Evolutionary conservation across 202 grass and related monocot species (phyloP).

Genomic region (Schoenoplectus tabernaemontani): DNA sequence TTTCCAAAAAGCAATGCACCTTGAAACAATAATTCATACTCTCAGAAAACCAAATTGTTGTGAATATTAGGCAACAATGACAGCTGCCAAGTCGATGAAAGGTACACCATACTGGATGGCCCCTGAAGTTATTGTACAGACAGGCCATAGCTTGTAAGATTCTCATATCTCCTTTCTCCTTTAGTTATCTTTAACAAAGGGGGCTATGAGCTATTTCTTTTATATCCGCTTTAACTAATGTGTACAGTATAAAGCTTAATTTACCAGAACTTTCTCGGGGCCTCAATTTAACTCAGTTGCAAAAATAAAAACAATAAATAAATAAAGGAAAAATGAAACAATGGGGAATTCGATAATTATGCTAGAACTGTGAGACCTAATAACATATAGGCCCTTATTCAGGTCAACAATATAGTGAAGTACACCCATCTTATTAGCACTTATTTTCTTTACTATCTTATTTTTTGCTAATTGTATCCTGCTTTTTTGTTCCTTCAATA

Average conservation of each 20-base stretch:
- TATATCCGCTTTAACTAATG: not conserved
- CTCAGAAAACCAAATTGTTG: not conserved
- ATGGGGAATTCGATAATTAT: not conserved
- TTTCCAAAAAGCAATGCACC: not conserved
- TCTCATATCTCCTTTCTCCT: conserved; percentile 1
- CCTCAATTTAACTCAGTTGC: not conserved
- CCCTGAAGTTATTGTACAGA: conserved; percentile 96
- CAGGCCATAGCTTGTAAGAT: conserved; percentile 92
- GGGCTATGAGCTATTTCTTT: not conserved
- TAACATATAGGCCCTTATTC: not conserved
- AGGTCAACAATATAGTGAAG: not conserved
- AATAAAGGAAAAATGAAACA: not conserved
- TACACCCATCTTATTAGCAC: conserved; percentile 8
- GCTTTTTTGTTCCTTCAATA: conserved; percentile 21
- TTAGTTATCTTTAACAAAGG: not conserved
- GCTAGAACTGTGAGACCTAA: not conserved
- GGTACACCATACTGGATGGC: conserved; percentile 99
- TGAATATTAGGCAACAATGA: conserved; percentile 68
- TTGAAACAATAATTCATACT: not conserved
- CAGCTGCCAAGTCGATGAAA: conserved; percentile 97
- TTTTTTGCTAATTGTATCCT: not conserved
- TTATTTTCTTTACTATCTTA: conserved; percentile 16
- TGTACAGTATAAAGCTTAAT: not conserved
- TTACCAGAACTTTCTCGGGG: not conserved
- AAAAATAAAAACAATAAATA: not conserved